Percentiles rank a stretch among this genome's conserved stretches.
These are phyloP conservation scores for Rhizopogon roseolus DNA, from an alignment of 768 basidiomycete species.

Conservation along the genomic window DNA sequence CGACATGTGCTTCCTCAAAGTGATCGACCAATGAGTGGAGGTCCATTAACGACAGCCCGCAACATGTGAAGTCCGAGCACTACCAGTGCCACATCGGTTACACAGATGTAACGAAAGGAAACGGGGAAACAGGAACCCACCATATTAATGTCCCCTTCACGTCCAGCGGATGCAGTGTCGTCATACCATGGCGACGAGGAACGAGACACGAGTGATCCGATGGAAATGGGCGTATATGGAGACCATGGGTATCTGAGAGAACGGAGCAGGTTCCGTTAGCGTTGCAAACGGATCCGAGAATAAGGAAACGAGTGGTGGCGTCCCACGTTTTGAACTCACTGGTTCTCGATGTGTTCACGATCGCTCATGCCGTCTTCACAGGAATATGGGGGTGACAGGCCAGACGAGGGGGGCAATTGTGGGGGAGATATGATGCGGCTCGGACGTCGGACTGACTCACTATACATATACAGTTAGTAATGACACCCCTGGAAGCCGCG, in stretches of 20 bases:
- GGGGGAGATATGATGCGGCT: neutral
- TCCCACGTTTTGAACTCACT: neutral
- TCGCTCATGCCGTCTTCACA: neutral
- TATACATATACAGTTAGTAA: neutral
- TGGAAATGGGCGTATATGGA: slow-evolving; percentile 1
- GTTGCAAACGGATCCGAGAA: neutral
- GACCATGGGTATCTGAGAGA: slow-evolving; percentile 1
- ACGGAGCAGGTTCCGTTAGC: neutral
- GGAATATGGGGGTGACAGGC: neutral
- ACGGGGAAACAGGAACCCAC: slow-evolving; percentile 1
- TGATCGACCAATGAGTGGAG: slow-evolving; percentile 49
- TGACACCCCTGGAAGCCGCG: neutral
- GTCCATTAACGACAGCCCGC: slow-evolving; percentile 39
- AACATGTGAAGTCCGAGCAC: slow-evolving; percentile 46
- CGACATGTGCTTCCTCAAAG: slow-evolving; percentile 40
- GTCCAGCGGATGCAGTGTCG: slow-evolving; percentile 1
- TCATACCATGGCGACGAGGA: slow-evolving; percentile 8
- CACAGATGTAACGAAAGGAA: neutral
- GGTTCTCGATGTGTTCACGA: neutral
- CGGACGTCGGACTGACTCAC: neutral
- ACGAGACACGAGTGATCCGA: neutral
- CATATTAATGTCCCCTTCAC: slow-evolving; percentile 15
- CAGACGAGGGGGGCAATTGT: neutral
- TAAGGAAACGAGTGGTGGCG: neutral
- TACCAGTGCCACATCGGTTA: slow-evolving; percentile 5